These are phyloP conservation scores for Hyphodiscus hymeniophilus DNA, from an alignment of 495 filamentous ascomycete species.

Conservation along the genomic window DNA sequence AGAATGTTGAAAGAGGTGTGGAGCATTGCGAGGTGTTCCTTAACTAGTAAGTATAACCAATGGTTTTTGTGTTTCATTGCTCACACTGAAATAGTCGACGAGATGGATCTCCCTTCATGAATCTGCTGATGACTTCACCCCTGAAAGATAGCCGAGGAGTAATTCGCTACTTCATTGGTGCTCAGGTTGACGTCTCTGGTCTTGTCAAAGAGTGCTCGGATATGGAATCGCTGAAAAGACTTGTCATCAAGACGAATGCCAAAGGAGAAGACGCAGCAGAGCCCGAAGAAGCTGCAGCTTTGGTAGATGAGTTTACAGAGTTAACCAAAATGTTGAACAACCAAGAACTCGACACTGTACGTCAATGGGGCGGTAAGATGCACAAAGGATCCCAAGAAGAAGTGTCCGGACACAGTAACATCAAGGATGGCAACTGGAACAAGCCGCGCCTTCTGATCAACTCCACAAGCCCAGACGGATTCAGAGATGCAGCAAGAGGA, in stretches of 20 bases:
- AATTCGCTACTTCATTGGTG: slow-evolving; percentile 53
- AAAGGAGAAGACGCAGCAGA: slow-evolving; percentile 17
- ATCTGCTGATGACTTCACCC: slow-evolving; percentile 55
- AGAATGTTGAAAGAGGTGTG: slow-evolving; percentile 45
- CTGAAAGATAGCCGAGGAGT: slow-evolving; percentile 51
- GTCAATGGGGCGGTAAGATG: slow-evolving; percentile 46
- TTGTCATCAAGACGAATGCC: slow-evolving; percentile 27
- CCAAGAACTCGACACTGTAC: slow-evolving; percentile 48
- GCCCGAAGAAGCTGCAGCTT: slow-evolving; percentile 7
- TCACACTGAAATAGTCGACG: slow-evolving; percentile 26
- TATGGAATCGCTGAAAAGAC: slow-evolving; percentile 43
- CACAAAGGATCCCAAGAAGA: slow-evolving; percentile 38
- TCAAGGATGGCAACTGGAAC: neutral
- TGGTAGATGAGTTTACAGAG: slow-evolving; percentile 36
- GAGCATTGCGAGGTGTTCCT: slow-evolving; percentile 61
- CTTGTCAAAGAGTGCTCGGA: slow-evolving; percentile 48
- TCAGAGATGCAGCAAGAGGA: too few species aligned
- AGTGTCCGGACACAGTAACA: too few species aligned
- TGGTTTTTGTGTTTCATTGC: neutral
- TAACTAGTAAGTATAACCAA: slow-evolving; percentile 49
- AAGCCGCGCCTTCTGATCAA: neutral
- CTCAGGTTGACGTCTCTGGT: slow-evolving; percentile 53
- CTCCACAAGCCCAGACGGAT: too few species aligned
- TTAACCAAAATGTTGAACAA: slow-evolving; percentile 56
- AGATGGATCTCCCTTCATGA: slow-evolving; percentile 62